A percentile compares a stretch with the other conserved stretches of the same genome.
Conservation (phyloP, 352 stramenopile species). For the Globisporangium sylvaticum region DNA sequence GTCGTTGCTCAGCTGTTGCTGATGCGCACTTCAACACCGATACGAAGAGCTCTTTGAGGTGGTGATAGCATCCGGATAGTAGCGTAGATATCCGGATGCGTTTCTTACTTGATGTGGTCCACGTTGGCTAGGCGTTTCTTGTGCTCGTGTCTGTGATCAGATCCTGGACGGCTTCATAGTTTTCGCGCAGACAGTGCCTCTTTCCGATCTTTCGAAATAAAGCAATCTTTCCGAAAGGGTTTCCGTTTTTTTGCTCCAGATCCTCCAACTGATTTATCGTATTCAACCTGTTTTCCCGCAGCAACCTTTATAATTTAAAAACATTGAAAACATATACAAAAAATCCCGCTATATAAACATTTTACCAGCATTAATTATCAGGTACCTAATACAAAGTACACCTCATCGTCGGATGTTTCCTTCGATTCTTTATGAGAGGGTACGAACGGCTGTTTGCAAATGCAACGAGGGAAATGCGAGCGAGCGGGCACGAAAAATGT, state of each 20-base stretch:
- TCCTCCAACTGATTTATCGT: background rate
- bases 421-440: conserved; percentile 10
- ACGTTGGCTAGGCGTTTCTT: background rate
- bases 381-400: background rate
- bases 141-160: background rate
- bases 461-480: background rate
- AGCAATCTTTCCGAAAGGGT: conserved; percentile 6
- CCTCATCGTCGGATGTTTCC: conserved; percentile 1
- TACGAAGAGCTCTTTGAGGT: background rate
- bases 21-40: conserved; percentile 14
- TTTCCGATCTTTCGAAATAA: conserved; percentile 14
- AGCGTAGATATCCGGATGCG: background rate
- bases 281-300: background rate
- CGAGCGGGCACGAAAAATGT: background rate
- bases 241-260: conserved; percentile 10
- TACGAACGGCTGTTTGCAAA: background rate
- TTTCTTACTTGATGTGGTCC: background rate
- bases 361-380: too few species aligned
- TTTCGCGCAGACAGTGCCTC: background rate
- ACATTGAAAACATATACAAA: background rate
- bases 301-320: background rate
- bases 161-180: background rate
- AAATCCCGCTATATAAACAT: too few species aligned
- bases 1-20: background rate
- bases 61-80: conserved; percentile 1